These are phyloP conservation scores for Coprinopsis cinerea DNA, from an alignment of 768 basidiomycete species.

Conservation along the genomic window DNA sequence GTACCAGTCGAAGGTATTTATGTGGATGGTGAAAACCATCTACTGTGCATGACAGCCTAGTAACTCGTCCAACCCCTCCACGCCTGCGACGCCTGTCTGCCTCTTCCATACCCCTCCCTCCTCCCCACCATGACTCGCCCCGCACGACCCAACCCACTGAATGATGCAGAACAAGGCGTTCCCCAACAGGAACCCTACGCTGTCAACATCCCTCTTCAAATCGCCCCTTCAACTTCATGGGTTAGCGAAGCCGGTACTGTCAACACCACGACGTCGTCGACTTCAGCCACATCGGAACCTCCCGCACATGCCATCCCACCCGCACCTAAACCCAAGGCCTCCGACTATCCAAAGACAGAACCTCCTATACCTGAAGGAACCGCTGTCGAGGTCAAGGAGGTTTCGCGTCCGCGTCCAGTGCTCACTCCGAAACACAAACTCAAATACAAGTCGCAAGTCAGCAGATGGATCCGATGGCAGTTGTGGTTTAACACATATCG, in stretches of 20 bases:
- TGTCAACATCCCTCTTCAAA: constrained; percentile 16
- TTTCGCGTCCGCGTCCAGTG: neutral
- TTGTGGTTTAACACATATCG: constrained; percentile 81
- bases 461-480: constrained; percentile 52
- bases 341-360: constrained; percentile 1
- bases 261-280: constrained; percentile 8
- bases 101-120: constrained; percentile 1
- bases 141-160: constrained; percentile 16
- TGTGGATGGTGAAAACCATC: constrained; percentile 11
- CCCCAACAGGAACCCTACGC: constrained; percentile 23
- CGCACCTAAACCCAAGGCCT: neutral
- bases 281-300: constrained; percentile 7
- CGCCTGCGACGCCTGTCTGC: neutral
- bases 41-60: constrained; percentile 15
- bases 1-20: constrained; percentile 20
- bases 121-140: constrained; percentile 13
- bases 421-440: constrained; percentile 15
- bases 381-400: neutral
- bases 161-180: constrained; percentile 35
- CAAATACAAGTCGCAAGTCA: constrained; percentile 35
- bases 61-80: neutral
- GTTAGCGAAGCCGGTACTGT: constrained; percentile 9
- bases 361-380: neutral
- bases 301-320: constrained; percentile 5
- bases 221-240: constrained; percentile 12